phyloP scores from a whole-genome alignment of 805 yeast genomes.

The Zygosaccharomyces bailii region DNA sequence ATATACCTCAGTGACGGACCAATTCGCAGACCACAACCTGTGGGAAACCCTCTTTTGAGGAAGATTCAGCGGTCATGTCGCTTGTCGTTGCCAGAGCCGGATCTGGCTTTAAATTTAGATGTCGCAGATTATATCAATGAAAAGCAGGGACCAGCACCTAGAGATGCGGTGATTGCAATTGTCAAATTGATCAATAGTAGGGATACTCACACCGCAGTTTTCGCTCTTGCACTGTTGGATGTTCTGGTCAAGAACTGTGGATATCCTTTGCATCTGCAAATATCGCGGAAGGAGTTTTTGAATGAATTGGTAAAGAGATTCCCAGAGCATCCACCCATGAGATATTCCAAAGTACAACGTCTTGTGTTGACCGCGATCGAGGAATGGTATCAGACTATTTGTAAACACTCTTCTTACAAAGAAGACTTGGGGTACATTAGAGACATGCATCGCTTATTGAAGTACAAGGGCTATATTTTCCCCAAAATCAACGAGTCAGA shows the following conservation, averaged over 20 bases:
- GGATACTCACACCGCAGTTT: constrained; percentile 77
- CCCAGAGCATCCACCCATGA: constrained; percentile 90
- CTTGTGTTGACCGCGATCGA: constrained; percentile 85
- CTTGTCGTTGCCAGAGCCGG: constrained; percentile 78
- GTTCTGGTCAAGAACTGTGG: constrained; percentile 96
- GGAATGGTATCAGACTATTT: constrained; percentile 95
- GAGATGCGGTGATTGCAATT: constrained; percentile 87
- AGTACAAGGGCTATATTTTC: constrained; percentile 87
- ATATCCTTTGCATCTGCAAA: constrained; percentile 92
- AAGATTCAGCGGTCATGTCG: constrained; percentile 77
- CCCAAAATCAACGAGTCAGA: constrained; percentile 90
- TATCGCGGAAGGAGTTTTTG: constrained; percentile 89
- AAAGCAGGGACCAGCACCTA: constrained; percentile 84
- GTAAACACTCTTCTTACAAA: constrained; percentile 82
- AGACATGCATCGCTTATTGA: constrained; percentile 90
- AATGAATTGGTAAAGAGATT: constrained; percentile 89
- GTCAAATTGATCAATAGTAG: constrained; percentile 78
- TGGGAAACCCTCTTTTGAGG: constrained; percentile 38
- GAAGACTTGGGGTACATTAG: constrained; percentile 89
- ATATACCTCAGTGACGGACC: constrained; percentile 36
- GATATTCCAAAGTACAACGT: constrained; percentile 79
- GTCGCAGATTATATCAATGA: constrained; percentile 91
- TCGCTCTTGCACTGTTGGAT: constrained; percentile 80
- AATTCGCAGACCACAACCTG: constrained; percentile 30
- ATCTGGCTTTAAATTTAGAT: constrained; percentile 80